Conservation (phyloP, 495 filamentous ascomycete species). For the Trichoderma reesei region DNA sequence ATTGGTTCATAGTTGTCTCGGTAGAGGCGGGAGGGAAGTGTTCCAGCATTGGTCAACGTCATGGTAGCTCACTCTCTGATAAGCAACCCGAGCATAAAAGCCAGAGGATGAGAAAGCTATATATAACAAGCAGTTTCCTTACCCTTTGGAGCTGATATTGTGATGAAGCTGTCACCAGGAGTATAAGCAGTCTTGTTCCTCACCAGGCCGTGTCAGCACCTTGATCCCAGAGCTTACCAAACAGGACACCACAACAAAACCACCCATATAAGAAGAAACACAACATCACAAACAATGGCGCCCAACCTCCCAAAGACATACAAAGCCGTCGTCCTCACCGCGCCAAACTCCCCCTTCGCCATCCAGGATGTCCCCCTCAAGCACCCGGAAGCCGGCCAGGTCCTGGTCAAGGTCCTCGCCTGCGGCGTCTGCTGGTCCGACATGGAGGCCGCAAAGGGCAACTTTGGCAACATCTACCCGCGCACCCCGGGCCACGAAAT, state of each 20-base stretch:
- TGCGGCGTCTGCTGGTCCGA: conserved; percentile 47
- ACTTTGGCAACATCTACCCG: conserved; percentile 36
- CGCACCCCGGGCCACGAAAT: conserved; percentile 47
- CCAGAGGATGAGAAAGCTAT: too few relatives aligned
- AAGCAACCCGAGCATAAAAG: too few relatives aligned
- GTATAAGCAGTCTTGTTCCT: too few relatives aligned
- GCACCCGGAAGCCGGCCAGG: conserved; percentile 29
- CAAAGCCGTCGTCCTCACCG: conserved; percentile 37
- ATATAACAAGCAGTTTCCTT: too few relatives aligned
- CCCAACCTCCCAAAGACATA: conserved; percentile 38
- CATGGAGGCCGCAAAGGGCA: conserved; percentile 25
- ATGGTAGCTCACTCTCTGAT: too few relatives aligned
- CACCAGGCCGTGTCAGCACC: too few relatives aligned
- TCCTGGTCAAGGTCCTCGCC: conserved; percentile 45
- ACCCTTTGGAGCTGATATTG: too few relatives aligned
- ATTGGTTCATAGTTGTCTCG: too few relatives aligned
- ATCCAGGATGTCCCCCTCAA: conserved; percentile 37
- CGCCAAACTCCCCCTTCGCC: conserved; percentile 25
- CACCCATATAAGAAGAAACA: background rate
- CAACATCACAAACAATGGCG: conserved; percentile 14
- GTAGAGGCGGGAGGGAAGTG: too few relatives aligned
- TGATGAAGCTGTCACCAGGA: too few relatives aligned
- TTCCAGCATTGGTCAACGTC: too few relatives aligned
- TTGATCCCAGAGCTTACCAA: background rate
- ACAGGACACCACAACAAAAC: background rate